Percentiles rank a stretch among this genome's conserved stretches.
These are phyloP conservation scores for Simmondsia chinensis DNA, from an alignment of 148 eudicot species.

Conservation along the genomic window DNA sequence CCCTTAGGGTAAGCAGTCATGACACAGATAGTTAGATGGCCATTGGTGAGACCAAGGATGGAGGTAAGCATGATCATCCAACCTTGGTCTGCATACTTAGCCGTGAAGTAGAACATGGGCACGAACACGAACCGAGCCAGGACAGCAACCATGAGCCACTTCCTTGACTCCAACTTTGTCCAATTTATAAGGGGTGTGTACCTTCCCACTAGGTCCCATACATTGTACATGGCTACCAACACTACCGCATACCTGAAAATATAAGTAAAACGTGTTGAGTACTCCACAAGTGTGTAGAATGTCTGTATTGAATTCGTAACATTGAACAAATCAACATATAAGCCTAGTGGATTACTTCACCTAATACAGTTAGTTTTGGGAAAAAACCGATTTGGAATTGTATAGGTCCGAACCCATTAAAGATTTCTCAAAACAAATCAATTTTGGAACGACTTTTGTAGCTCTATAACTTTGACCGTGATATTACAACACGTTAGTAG, in stretches of 20 bases:
- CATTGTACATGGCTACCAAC: slow-evolving; percentile 12
- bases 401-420: too few species aligned
- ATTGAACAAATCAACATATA: too few species aligned
- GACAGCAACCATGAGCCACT: slow-evolving; percentile 1
- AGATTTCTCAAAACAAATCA: too few species aligned
- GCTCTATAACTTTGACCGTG: too few species aligned
- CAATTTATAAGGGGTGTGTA: slow-evolving; percentile 8
- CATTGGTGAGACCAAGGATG: slow-evolving; percentile 12
- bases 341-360: too few species aligned
- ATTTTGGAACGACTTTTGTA: too few species aligned
- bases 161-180: slow-evolving; percentile 2
- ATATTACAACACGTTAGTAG: too few species aligned
- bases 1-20: slow-evolving; percentile 10
- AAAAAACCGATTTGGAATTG: too few species aligned
- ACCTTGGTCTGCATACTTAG: slow-evolving; percentile 11
- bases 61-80: slow-evolving; percentile 14
- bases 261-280: too few species aligned
- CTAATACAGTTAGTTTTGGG: too few species aligned
- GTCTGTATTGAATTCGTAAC: too few species aligned
- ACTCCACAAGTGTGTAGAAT: too few species aligned
- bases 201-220: slow-evolving; percentile 9
- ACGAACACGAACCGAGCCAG: slow-evolving; percentile 3
- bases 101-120: slow-evolving; percentile 10
- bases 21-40: slow-evolving; percentile 15
- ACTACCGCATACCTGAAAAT: slow-evolving; percentile 10